Base-by-base conservation (phyloP, 2,329 filamentous ascomycete genomes). In the Fusarium brachygibbosum region DNA sequence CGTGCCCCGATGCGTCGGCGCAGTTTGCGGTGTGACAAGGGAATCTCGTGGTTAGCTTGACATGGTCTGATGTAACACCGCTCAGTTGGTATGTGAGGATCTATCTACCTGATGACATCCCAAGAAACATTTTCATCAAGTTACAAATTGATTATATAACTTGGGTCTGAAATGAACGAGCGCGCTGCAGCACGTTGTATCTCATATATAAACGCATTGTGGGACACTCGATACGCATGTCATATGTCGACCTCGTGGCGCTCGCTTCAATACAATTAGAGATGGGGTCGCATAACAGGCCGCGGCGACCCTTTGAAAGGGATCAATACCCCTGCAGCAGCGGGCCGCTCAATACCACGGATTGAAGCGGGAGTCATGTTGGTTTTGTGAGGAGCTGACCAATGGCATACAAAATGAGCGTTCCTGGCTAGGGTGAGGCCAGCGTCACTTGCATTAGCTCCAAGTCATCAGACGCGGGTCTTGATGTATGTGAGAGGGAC, bases 401-500 rank as follows among this genome's bases (percentile, higher is more conserved):
- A 74, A 74, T 74, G 23, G 35, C 49, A 52, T 28, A 25, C 45
- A 42, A n/a, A 61, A 66, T 44, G n/a, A 53, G 61, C 55, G 59
- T 56, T 66, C 62, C 53, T 73, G 71, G 68, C 68, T 71, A 60
- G 68, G 67, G 56, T 74, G 71, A 71, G 71, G 66, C 61, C 54
- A 68, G 71, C 63, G 71, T 74, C 71, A 74, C 71, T 70, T 63
- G 71, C 71, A 74, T 74, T 69, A 74, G 71, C 48, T 64, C 67
- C 54, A n/a, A 68, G 67, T 67, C 63, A 65, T 70, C 55, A 63
- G 67, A 61, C 58, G 63, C 61, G 67, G 68, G 54, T 68, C 48
- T 37, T 38, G 23, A 31, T 54, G 45, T 40, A 42, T 42, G 37
- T 45, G 52, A 21, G 44, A 64, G 61, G 52, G 67, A 58, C 52